Evolutionary conservation across 306 rosid genomes (phyloP).

Genomic region (Comarum palustre): DNA sequence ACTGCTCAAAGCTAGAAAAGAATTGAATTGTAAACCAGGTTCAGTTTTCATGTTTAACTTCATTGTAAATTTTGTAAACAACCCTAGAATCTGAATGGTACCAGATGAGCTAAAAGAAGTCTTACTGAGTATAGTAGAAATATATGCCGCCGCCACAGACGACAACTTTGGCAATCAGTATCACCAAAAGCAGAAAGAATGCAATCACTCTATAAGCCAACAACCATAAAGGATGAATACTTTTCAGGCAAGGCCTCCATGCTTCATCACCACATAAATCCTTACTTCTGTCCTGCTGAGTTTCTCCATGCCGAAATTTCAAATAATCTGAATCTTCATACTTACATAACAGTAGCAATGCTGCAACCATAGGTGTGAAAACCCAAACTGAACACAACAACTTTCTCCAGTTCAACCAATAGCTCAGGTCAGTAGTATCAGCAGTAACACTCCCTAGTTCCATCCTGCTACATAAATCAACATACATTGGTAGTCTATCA

Average conservation of each 20-base stretch:
- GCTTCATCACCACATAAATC: constrained; percentile 41
- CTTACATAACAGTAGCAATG: constrained; percentile 47
- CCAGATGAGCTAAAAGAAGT: constrained; percentile 14
- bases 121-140: constrained; percentile 81
- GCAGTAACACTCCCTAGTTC: constrained; percentile 26
- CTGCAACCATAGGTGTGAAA: constrained; percentile 38
- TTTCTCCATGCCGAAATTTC: constrained; percentile 35
- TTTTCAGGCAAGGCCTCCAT: constrained; percentile 71
- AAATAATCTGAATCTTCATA: constrained; percentile 31
- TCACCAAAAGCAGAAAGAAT: constrained; percentile 44
- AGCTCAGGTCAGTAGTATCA: constrained; percentile 52
- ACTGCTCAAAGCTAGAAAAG: constrained; percentile 5
- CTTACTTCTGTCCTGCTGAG: constrained; percentile 29
- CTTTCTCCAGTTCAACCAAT: constrained; percentile 80
- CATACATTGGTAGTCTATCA: not conserved
- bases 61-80: not conserved
- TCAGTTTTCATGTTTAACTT: not conserved
- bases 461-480: constrained; percentile 38
- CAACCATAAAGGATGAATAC: constrained; percentile 63
- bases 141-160: constrained; percentile 36
- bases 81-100: not conserved
- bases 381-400: constrained; percentile 53
- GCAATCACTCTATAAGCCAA: constrained; percentile 56
- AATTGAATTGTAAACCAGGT: not conserved
- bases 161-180: constrained; percentile 40